Evolutionary conservation across 2,329 filamentous ascomycete species (phyloP), one percentile per base, ranked within the genome.

Genomic region (Blastomyces emzantsi): DNA sequence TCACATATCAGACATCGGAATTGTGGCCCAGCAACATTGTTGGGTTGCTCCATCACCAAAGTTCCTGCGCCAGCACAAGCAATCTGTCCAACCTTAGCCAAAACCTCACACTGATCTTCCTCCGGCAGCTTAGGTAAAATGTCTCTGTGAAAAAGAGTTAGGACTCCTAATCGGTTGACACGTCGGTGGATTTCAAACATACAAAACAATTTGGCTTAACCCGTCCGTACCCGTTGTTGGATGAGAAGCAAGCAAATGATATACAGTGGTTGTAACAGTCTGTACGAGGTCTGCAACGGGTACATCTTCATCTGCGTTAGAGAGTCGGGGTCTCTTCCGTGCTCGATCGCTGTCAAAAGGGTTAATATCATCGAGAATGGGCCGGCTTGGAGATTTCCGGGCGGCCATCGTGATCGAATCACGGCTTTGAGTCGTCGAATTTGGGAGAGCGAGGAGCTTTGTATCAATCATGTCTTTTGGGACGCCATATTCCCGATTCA

Each of bases 11-110:
- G 68, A 64, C 74, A 79, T 51, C 69, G 67, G 67, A 78, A 64
- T 54, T 66, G 64, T 22, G 56, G 64, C 62, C 62, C 69, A 58
- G 60, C 64, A 43, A 63, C 69, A 36, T 70, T 68, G 17, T 68
- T 66, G 69, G 71, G 66, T 51, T 70, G 56, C 64, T 71, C 70
- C 64, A 70, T 66, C 47, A 55, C 67, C 57, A 87, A 72, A 7
- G 77, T 80, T 41, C 77, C 76, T 63, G 83, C 80, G 17, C 79
- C 76, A 19, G 81, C 82, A 71, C 87, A 90, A 22, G 83, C 78
- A 58, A 85, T 72, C 59, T 79, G 80, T 2, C 85, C 83, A 17
- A 91, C 70, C 13, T 81, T 71, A 47, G 84, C 76, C 51, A 89
- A 75, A 9, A 81, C 74, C 43, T 78, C 77, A 67, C 81, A 84